Evolutionary conservation across 2,329 filamentous ascomycete species (phyloP).

Genomic region (Ceratocystis ficicola): DNA sequence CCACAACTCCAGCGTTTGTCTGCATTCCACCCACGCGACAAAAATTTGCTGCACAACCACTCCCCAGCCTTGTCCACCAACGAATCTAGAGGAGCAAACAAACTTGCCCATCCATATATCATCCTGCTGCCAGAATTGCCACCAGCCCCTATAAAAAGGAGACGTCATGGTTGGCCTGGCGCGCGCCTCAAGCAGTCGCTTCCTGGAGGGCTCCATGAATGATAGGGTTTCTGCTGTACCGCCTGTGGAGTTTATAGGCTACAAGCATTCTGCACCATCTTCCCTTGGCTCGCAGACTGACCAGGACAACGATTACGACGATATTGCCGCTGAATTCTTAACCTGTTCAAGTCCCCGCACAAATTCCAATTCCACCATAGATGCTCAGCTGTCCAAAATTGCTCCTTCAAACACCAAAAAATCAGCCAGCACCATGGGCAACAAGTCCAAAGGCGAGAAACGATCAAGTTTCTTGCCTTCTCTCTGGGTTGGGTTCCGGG

Average conservation of each 20-base stretch:
- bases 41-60: not conserved
- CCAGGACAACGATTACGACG: constrained; percentile 24
- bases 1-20: not conserved
- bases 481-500: constrained; percentile 28
- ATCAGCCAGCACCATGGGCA: constrained; percentile 16
- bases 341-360: constrained; percentile 20
- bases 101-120: not conserved
- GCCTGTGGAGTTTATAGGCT: constrained; percentile 52
- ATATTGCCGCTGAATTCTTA: constrained; percentile 23
- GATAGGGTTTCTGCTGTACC: constrained; percentile 62
- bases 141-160: constrained; percentile 9
- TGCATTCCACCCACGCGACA: not conserved
- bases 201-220: constrained; percentile 79
- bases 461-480: constrained; percentile 21
- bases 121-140: not conserved
- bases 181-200: constrained; percentile 38
- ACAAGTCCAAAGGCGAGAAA: constrained; percentile 20
- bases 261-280: constrained; percentile 10
- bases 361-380: constrained; percentile 3
- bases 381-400: constrained; percentile 12
- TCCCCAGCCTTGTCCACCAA: constrained; percentile 2
- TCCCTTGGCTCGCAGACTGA: constrained; percentile 26
- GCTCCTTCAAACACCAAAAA: constrained; percentile 9
- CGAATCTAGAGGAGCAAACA: not conserved
- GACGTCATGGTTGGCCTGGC: constrained; percentile 18